phyloP scores from a whole-genome alignment of 2,329 filamentous ascomycete genomes.

The Blumeria hordei region DNA sequence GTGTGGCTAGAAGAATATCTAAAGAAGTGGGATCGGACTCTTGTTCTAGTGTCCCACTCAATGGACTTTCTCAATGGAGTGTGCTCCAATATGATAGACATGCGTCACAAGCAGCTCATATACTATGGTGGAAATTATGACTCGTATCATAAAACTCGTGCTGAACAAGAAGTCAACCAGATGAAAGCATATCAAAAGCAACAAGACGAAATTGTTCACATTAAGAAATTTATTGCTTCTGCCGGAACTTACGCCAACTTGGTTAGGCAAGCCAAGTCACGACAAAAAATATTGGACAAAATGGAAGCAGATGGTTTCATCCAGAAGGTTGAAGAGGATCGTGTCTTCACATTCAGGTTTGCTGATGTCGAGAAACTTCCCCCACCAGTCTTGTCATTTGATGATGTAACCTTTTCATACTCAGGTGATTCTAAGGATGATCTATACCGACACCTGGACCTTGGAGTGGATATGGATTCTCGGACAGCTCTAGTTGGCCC shows the following conservation, averaged over 20 bases:
- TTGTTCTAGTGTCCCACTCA: conserved; percentile 90
- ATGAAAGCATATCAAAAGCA: conserved; percentile 98
- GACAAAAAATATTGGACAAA: conserved; percentile 99
- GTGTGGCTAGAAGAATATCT: conserved; percentile 99
- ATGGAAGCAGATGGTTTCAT: conserved; percentile 99
- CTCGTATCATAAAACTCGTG: conserved; percentile 81
- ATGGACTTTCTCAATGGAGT: conserved; percentile 99
- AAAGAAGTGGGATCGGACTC: conserved; percentile 97
- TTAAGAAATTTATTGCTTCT: conserved; percentile 99
- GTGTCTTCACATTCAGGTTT: conserved; percentile 92
- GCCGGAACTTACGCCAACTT: conserved; percentile 99
- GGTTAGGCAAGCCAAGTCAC: conserved; percentile 94
- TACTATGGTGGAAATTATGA: conserved; percentile 99
- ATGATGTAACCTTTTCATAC: conserved; percentile 96
- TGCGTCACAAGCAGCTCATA: conserved; percentile 66
- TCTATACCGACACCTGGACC: conserved; percentile 86
- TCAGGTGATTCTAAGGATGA: conserved; percentile 74
- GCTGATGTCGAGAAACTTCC: conserved; percentile 98
- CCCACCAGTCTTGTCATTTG: conserved; percentile 84
- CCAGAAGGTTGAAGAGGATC: conserved; percentile 63
- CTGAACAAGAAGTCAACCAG: conserved; percentile 92
- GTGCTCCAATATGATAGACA: conserved; percentile 95
- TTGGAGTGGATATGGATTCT: conserved; percentile 99
- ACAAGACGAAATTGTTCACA: conserved; percentile 95
- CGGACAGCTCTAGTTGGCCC: conserved; percentile 89